Base-by-base conservation (phyloP, 2,329 filamentous ascomycete species). In the Triangularia verruculosa region DNA sequence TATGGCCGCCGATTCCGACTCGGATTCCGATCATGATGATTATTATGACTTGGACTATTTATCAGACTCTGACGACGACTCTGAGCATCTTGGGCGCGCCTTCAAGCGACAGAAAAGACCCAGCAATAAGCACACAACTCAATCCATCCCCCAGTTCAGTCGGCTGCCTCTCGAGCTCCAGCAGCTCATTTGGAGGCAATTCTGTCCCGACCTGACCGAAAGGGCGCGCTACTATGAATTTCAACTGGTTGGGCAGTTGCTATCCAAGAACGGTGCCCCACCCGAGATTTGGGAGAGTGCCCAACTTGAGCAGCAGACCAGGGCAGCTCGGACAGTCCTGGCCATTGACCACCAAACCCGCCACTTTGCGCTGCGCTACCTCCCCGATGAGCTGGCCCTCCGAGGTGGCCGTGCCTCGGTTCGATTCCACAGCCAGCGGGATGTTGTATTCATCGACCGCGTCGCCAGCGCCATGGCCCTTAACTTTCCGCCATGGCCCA, bases 161-260 rank as follows among this genome's bases (percentile, higher is more conserved):
- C 69, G 64, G 17, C 67, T 78, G 2, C 76, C 76, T 1, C 61
- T 68, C 7, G 76, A 78, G 62, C 71, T 78, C 12, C 75, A 75
- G 32, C 53, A 68, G 4, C 71, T 65, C 28, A 68, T 78, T 39
- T 78, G 76, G 76, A 71, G 73, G 17, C 67, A 70, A 8, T 74
- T 75, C 58, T 74, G 76, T 60, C 72, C 71, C 1, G 64, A 76
- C 34, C 64, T 78, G 11, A 70, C 66, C 32, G 66, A 59, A 1
- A 67, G 71, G 39, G 61, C 64, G 6, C 73, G 74, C 25, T 68
- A 77, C 1, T 70, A 73, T 15, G 58, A 67, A 8, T 63, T 72
- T 17, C 43, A 32, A 0, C 4, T 64, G 4, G 0, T 66, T 3
- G 8, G 30, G 13, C 12, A 54, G 11, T 22, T 47, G 39, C n/a